Evolutionary conservation across 2,329 filamentous ascomycete genomes (phyloP), one percentile per base, ranked within the genome.

Genomic region (Xylaria sp.): DNA sequence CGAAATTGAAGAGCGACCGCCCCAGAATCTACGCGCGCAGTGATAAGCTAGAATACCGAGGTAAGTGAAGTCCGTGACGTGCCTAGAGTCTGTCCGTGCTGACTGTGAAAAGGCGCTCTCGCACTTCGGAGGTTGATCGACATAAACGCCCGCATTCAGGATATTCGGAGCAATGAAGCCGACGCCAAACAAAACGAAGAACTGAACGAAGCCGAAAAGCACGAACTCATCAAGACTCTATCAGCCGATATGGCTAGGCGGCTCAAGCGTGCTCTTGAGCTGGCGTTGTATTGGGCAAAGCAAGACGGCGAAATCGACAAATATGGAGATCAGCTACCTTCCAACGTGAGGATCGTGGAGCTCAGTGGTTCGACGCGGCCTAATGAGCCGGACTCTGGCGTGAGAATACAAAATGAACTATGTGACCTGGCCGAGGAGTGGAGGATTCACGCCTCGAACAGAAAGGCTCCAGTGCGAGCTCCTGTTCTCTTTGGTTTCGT

Each of bases 401-500:
- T 60, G 5, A 61, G 65, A 13, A 74, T 78, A 32, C 69, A 75
- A 59, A 12, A 16, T 5, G 63, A 67, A 42, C 75, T 78, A 75
- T 37, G 64, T 40, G 16, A 23, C 2, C 37, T 76, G 55, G 75
- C 73, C 1, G 44, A 50, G 29, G 16, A 63, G 37, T 78, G 77
- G 77, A 70, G 72, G 53, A 25, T 58, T 1, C 44, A 60, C 23
- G 48, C 70, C 10, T 21, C 29, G 27, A 35, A 29, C 9, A 62
- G 32, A 37, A 16, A 69, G 9, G 27, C 42, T 1, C 25, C 53
- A 12, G 68, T 66, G 1, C 55, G 72, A 59, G 54, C 73, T 5
- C 78, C 78, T 5, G 75, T 78, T 21, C 23, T 79, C 25, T 79
- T 78, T 55, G 74, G 74, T 1, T 76, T 79, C 55, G 71, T 78